Evolutionary conservation across 768 basidiomycete species (phyloP), one percentile per base, ranked within the genome.

Genomic region (Pisolithus orientalis): DNA sequence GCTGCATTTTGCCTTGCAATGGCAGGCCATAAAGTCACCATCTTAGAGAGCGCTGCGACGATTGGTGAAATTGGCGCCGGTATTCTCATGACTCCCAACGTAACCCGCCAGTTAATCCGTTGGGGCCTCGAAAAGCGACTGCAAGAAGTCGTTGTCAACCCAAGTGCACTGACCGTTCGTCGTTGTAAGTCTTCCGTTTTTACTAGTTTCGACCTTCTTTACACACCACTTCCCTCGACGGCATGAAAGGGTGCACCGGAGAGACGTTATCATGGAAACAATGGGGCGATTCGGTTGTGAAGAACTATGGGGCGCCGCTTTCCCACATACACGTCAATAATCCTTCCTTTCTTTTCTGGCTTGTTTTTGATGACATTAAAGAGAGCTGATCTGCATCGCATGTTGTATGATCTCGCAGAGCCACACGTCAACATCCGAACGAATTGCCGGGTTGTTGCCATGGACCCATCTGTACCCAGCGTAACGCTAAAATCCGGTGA

Each of bases 121-220:
- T 82, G 80, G 78, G 80, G 80, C n/a, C 68, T 80, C 5, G 70
- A 64, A 0, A 67, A 75, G 1, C 65, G 70, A 28, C 62, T 82
- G 7, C 61, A 70, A 4, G 57, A 68, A 44, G 40, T 72, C 2
- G 65, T 64, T 0, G 74, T 79, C 25, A 59, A 66, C 32, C 78
- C 78, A 0, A 61, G 65, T 3, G 68, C 66, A 2, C 57, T 77
- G 25, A 67, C 68, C 0, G 66, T 79, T 47, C 67, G 72, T 28
- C 62, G 76, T 65, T 81, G 78, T 73, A 52, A 44, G 63, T 62
- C 16, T n/a, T 29, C 27, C 8, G 27, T 6, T n/a, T 0, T 7
- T 11, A 7, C 3, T n/a, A 3, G 6, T 3, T n/a, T 29, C 51
- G 9, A 14, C 6, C 17, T 0, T 4, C 39, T 44, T 53, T 14